phyloP scores from a whole-genome alignment of 2,329 filamentous ascomycete genomes.

The Helotiales sp. region DNA sequence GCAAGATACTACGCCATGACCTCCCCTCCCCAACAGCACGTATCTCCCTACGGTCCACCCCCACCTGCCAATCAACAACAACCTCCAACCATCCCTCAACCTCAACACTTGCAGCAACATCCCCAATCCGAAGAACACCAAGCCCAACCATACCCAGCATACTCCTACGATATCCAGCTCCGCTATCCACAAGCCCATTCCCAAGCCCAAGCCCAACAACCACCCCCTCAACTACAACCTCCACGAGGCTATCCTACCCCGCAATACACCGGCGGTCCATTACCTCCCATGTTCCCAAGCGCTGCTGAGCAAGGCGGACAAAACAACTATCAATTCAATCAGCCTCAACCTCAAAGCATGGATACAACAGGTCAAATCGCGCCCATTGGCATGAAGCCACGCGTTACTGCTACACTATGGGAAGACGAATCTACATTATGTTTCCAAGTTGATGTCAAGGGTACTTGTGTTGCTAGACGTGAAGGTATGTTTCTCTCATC shows the following conservation, averaged over 20 bases:
- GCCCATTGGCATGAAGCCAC: constrained; percentile 92
- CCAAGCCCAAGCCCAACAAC: constrained; percentile 22
- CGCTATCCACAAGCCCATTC: constrained; percentile 26
- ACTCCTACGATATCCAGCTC: constrained; percentile 28
- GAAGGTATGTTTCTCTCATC: constrained; percentile 65
- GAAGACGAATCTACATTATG: constrained; percentile 96
- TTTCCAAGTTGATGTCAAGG: constrained; percentile 94
- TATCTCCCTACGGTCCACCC: constrained; percentile 18
- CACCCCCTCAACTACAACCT: constrained; percentile 17
- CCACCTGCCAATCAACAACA: not conserved
- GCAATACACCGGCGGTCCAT: constrained; percentile 11
- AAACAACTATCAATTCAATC: not conserved
- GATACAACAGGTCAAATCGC: constrained; percentile 89
- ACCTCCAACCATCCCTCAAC: constrained; percentile 12
- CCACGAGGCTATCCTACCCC: constrained; percentile 1
- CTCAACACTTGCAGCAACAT: constrained; percentile 2
- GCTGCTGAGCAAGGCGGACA: constrained; percentile 2
- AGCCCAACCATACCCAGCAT: constrained; percentile 23
- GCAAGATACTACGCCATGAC: not conserved
- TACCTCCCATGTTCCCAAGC: constrained; percentile 24
- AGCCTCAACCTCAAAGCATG: constrained; percentile 17
- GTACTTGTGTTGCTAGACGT: constrained; percentile 89
- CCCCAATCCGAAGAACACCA: constrained; percentile 18
- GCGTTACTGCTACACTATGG: constrained; percentile 94
- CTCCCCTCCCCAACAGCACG: constrained; percentile 10